These are phyloP conservation scores for Tilletia walkeri DNA, from an alignment of 1,284 basidiomycete genomes.

Conservation along the genomic window DNA sequence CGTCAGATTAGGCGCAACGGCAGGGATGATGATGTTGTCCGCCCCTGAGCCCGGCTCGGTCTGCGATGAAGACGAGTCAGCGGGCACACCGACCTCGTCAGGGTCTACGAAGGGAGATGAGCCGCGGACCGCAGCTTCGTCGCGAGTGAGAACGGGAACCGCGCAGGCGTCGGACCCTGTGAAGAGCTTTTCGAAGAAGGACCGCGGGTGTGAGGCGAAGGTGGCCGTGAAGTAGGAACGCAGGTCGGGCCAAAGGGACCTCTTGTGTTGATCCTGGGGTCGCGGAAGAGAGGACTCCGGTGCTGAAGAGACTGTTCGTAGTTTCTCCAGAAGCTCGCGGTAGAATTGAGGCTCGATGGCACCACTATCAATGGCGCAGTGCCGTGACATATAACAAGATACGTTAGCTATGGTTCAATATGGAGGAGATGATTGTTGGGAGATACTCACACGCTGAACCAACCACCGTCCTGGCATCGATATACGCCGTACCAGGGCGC, in stretches of 20 bases:
- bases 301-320: constrained; percentile 29
- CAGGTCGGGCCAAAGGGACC: constrained; percentile 66
- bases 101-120: constrained; percentile 30
- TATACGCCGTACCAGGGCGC: constrained; percentile 77
- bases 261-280: constrained; percentile 61
- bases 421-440: constrained; percentile 58
- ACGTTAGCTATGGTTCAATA: neutral
- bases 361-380: constrained; percentile 13
- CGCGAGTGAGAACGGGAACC: constrained; percentile 65
- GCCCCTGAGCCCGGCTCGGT: constrained; percentile 25
- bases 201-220: constrained; percentile 66
- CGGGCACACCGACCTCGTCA: constrained; percentile 18
- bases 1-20: constrained; percentile 44
- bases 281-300: constrained; percentile 59
- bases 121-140: constrained; percentile 44
- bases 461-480: constrained; percentile 69
- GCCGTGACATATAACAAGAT: neutral
- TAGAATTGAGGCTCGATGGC: constrained; percentile 38
- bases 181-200: constrained; percentile 71
- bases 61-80: neutral
- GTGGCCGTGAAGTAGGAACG: constrained; percentile 65
- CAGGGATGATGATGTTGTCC: constrained; percentile 39
- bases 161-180: constrained; percentile 73
- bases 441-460: constrained; percentile 73
- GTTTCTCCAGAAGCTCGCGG: constrained; percentile 32